Evolutionary conservation across 78 protist species (phyloP), one percentile per base, ranked within the genome.

Genomic region (Dictyostelium discoideum): DNA sequence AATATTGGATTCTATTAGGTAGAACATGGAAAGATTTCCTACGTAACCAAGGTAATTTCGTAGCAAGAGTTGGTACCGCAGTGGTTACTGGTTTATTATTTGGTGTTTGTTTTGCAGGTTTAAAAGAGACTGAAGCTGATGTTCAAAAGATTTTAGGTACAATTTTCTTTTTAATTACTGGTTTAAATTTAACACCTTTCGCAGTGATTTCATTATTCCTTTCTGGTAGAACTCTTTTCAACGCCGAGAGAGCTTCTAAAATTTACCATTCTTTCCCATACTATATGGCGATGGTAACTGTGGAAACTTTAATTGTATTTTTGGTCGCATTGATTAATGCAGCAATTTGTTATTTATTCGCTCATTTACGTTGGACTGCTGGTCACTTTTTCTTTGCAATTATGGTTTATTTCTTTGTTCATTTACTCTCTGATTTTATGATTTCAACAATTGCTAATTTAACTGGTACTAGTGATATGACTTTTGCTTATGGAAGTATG

Each of bases 91-190:
- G 89, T 24, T 72, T 90, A 4, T 42, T 90, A 60, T 82, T 90
- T 82, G 94, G 88, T 20, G 94, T 86, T 8, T 90, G 94, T 24
- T 90, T 90, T 72, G 87, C 63, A 44, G 74, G 60, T 29, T 81
- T 90, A 37, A 40, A 44, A 42, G 50, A 42, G 3, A 73, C 44
- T 0, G 73, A 80, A 29, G 14, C 11, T 1, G 94, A 82, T 42
- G 40, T 82, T 37, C 94, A 80, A 65, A 82, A 80, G n/a, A 50
- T 80, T 5, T 40, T 65, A 20, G 94, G 94, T 81, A 87, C 84
- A 2, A 65, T 90, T 9, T 90, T 82, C 74, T 90, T 82, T 26
- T 39, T 90, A 69, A 79, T 79, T 22, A 26, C 42, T 48, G 82
- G 87, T 73, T 26, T 90, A 40, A 72, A 72, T 63, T 29, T 90